These are phyloP conservation scores for Diplodia sapinea DNA, from an alignment of 2,329 filamentous ascomycete genomes.

Conservation along the genomic window DNA sequence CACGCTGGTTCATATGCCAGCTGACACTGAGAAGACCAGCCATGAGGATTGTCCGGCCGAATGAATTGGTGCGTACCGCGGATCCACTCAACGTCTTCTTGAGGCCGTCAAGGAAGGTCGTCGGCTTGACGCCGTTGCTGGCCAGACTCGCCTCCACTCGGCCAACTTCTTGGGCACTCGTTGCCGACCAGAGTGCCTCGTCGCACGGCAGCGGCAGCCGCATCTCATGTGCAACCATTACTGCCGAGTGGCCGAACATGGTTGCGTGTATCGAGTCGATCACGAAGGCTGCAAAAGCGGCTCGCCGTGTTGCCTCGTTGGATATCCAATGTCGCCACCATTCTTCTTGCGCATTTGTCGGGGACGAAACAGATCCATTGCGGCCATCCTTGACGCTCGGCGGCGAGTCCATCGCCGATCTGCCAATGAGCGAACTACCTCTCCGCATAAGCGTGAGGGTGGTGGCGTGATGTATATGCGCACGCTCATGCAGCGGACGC, in stretches of 20 bases:
- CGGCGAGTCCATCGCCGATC: conserved; percentile 82
- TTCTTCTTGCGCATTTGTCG: conserved; percentile 72
- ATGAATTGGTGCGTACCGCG: conserved; percentile 87
- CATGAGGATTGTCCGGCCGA: conserved; percentile 93
- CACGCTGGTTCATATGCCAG: conserved; percentile 97
- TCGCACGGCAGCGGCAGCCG: conserved; percentile 89
- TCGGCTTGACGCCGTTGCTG: conserved; percentile 80
- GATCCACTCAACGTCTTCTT: conserved; percentile 88
- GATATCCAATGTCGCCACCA: conserved; percentile 98
- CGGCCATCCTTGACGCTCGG: conserved; percentile 72
- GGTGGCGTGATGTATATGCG: conserved; percentile 95
- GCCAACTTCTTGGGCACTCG: conserved; percentile 83
- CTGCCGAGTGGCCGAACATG: conserved; percentile 96
- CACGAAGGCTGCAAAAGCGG: conserved; percentile 91
- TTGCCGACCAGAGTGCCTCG: conserved; percentile 89
- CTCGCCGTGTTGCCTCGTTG: conserved; percentile 86
- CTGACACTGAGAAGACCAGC: conserved; percentile 89
- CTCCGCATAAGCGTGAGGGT: conserved; percentile 94
- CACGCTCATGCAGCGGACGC: conserved; percentile 86
- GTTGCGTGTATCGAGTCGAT: conserved; percentile 95
- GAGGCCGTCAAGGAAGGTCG: conserved; percentile 87
- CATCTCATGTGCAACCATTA: conserved; percentile 97
- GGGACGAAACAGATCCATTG: conserved; percentile 55
- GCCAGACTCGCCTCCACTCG: conserved; percentile 80
- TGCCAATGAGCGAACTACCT: conserved; percentile 87